These are phyloP conservation scores for Austroboletus rostrupii DNA, from an alignment of 1,284 basidiomycete species.

Conservation along the genomic window DNA sequence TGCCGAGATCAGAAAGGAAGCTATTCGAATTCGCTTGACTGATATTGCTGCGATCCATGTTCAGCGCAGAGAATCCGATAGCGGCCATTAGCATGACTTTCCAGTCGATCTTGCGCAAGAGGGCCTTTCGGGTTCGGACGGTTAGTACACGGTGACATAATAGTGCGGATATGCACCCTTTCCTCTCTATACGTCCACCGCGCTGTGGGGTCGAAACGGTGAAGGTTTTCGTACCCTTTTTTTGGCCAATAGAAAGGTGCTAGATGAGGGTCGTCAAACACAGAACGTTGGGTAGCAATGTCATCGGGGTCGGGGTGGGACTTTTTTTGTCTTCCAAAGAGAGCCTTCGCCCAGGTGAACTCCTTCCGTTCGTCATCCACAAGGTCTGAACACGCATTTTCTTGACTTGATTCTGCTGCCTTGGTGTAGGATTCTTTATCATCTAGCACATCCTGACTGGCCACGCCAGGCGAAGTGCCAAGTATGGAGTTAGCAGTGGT, in stretches of 20 bases:
- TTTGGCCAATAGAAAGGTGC: conserved; percentile 29
- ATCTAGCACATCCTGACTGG: too few species aligned
- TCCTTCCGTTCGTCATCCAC: conserved; percentile 8
- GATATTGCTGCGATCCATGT: conserved; percentile 49
- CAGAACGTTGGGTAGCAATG: conserved; percentile 38
- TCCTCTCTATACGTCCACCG: conserved; percentile 73
- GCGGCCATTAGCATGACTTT: conserved; percentile 46
- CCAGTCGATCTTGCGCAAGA: conserved; percentile 48
- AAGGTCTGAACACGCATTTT: neutral
- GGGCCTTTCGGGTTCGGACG: conserved; percentile 1
- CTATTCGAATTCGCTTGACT: conserved; percentile 64
- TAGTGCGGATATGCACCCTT: conserved; percentile 29
- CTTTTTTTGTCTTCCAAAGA: conserved; percentile 3
- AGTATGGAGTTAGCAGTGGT: too few species aligned
- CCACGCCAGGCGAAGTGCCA: too few species aligned
- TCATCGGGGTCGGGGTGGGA: neutral
- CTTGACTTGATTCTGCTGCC: too few species aligned
- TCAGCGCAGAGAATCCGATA: conserved; percentile 43
- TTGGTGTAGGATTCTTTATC: too few species aligned
- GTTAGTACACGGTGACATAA: too few species aligned
- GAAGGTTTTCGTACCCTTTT: conserved; percentile 53
- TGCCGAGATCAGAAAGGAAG: conserved; percentile 57
- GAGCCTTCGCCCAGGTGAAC: neutral
- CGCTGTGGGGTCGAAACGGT: conserved; percentile 62
- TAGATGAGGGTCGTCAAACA: conserved; percentile 54